phyloP scores from a whole-genome alignment of 2,329 filamentous ascomycete genomes.

The Colletotrichum truncatum region DNA sequence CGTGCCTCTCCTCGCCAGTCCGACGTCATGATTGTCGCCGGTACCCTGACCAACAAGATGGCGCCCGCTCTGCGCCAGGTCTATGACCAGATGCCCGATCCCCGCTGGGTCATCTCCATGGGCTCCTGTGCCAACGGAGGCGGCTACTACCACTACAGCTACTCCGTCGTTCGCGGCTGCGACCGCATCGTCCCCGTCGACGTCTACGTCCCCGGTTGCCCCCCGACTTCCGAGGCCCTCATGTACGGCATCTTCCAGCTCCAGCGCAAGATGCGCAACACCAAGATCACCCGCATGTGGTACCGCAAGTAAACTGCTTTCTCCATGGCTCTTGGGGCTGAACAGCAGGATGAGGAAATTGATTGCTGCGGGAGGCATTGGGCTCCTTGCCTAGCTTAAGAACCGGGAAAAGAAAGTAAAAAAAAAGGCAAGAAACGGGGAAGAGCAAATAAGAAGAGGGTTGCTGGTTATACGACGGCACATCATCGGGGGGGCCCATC shows the following conservation, averaged over 20 bases:
- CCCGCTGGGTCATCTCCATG: slow-evolving; percentile 87
- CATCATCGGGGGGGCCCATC: not conserved
- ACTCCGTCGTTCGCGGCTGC: slow-evolving; percentile 76
- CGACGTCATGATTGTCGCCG: slow-evolving; percentile 93
- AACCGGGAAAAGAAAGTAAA: too few species aligned
- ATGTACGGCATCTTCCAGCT: slow-evolving; percentile 79
- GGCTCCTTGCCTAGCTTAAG: not conserved
- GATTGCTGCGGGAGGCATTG: not conserved
- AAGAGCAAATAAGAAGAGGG: not conserved
- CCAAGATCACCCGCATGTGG: slow-evolving; percentile 65
- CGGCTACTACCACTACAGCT: slow-evolving; percentile 89
- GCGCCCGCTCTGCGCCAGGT: slow-evolving; percentile 88
- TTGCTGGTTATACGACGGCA: slow-evolving; percentile 6
- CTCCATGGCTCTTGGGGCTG: not conserved
- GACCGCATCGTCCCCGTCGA: slow-evolving; percentile 83
- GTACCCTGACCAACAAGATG: slow-evolving; percentile 97
- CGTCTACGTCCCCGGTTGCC: slow-evolving; percentile 82
- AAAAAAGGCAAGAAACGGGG: not conserved
- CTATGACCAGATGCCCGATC: slow-evolving; percentile 96
- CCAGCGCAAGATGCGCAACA: slow-evolving; percentile 78
- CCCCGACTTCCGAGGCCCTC: slow-evolving; percentile 68
- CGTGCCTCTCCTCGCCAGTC: slow-evolving; percentile 87
- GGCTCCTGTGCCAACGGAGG: slow-evolving; percentile 86
- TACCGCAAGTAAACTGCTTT: slow-evolving; percentile 58
- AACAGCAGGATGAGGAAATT: not conserved